phyloP scores from a whole-genome alignment of 805 yeast genomes.

The Candida xyloterini region DNA sequence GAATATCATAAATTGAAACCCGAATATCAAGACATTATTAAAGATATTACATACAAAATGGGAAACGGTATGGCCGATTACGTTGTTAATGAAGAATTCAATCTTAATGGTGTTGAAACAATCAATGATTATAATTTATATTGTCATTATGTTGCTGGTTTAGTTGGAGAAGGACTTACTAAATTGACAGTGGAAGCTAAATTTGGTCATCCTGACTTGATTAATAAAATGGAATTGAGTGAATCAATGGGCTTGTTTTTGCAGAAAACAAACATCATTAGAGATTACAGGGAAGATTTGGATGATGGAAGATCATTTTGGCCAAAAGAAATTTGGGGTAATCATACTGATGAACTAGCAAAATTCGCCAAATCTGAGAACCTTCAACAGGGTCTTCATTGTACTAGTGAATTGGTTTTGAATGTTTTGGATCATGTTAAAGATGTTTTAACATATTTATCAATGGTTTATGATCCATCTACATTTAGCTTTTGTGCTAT shows the following conservation, averaged over 20 bases:
- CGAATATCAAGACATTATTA: conserved; percentile 73
- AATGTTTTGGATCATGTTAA: conserved; percentile 76
- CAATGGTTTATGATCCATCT: conserved; percentile 75
- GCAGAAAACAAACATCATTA: conserved; percentile 93
- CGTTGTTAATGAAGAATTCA: conserved; percentile 72
- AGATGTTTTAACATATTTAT: conserved; percentile 72
- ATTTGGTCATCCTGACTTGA: conserved; percentile 56
- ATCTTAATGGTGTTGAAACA: conserved; percentile 74
- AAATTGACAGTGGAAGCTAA: conserved; percentile 72
- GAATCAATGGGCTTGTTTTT: conserved; percentile 92
- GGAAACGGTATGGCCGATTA: conserved; percentile 99
- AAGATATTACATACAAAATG: conserved; percentile 78
- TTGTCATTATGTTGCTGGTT: conserved; percentile 96
- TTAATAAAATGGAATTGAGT: conserved; percentile 55
- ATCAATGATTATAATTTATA: conserved; percentile 81
- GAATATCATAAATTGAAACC: conserved; percentile 75
- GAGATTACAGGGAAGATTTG: conserved; percentile 91
- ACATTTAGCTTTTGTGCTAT: conserved; percentile 91
- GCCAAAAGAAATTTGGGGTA: conserved; percentile 92
- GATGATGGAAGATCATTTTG: conserved; percentile 91
- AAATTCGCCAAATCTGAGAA: conserved; percentile 55
- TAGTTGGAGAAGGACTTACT: conserved; percentile 95
- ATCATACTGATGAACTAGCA: conserved; percentile 62
- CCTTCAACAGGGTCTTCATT: conserved; percentile 56
- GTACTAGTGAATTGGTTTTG: conserved; percentile 77